Evolutionary conservation across 805 yeast genomes (phyloP), one percentile per base, ranked within the genome.

Genomic region (Blastobotrys attinorum): DNA sequence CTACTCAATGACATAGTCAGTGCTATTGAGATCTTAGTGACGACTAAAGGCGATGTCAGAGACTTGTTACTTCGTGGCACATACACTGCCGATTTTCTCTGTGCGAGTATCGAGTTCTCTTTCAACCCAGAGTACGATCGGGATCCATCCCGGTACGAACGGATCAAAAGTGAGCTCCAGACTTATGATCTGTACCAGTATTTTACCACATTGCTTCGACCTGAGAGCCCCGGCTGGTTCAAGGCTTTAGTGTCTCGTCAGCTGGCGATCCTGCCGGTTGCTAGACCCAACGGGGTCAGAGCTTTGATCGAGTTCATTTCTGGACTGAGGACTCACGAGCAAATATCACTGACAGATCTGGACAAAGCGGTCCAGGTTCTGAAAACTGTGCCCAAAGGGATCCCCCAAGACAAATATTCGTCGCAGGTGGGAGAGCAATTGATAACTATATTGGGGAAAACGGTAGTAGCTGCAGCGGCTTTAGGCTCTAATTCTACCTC

Each of bases 301-400:
- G 71, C 88, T 1, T 62, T 90, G 40, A 70, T 88, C 22, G 97
- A 90, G 60, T 77, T 84, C 49, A 69, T 84, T 0, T 66, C 83
- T 11, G 95, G 95, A 0, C 66, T 84, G 21, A 67, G 96, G 45
- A 94, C 86, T 34, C 70, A 72, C 43, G 90, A 82, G 44, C 79
- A 77, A 10, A 62, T 87, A 11, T 79, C 79, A 49, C 61, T 79
- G n/a, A 77, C 76, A 25, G 82, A 78, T 50, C 68, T 85, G 39
- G 77, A 76, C 22, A 75, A 79, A 45, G 83, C 85, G 1, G 76
- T 83, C n/a, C 73, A 71, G 34, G 70, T 86, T 2, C 59, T 90
- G 13, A 58, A 82, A 22, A 62, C 79, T 15, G 79, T 79, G 47
- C 96, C 97, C 0, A 64, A 62, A 38, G 54, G 57, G 0, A 55